phyloP scores from a whole-genome alignment of 2,329 filamentous ascomycete genomes.

The Corinectria fuckeliana region DNA sequence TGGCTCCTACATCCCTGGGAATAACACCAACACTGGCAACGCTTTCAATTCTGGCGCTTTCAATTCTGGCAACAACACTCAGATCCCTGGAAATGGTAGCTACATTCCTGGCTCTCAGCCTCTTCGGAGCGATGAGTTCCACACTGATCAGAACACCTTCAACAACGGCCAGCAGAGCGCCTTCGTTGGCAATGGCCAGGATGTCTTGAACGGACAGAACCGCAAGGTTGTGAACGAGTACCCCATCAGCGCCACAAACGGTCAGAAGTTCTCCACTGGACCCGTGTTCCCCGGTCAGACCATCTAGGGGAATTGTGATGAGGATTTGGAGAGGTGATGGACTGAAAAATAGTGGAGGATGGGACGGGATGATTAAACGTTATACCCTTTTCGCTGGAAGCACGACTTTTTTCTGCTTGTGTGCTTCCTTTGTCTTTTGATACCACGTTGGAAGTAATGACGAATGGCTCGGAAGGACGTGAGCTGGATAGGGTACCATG shows the following conservation, averaged over 20 bases:
- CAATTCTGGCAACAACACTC: conserved; percentile 19
- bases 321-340: not conserved
- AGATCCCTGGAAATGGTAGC: not conserved
- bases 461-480: conserved; percentile 15
- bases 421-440: conserved; percentile 21
- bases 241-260: too few species aligned
- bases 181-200: not conserved
- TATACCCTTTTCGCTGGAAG: conserved; percentile 35
- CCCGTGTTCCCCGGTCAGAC: conserved; percentile 23
- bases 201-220: conserved; percentile 27
- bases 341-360: not conserved
- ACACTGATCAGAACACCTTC: not conserved
- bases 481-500: conserved; percentile 21
- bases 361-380: conserved; percentile 12
- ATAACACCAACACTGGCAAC: conserved; percentile 23
- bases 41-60: too few species aligned
- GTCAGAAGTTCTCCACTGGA: conserved; percentile 16
- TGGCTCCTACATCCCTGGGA: conserved; percentile 24
- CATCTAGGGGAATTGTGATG: conserved; percentile 19
- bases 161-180: not conserved
- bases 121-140: too few species aligned
- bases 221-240: conserved; percentile 3
- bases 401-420: conserved; percentile 25
- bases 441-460: conserved; percentile 23
- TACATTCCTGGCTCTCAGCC: too few species aligned